Base-by-base conservation (phyloP, 208 protist genomes). In the Kentomonas sorsogonicus region DNA sequence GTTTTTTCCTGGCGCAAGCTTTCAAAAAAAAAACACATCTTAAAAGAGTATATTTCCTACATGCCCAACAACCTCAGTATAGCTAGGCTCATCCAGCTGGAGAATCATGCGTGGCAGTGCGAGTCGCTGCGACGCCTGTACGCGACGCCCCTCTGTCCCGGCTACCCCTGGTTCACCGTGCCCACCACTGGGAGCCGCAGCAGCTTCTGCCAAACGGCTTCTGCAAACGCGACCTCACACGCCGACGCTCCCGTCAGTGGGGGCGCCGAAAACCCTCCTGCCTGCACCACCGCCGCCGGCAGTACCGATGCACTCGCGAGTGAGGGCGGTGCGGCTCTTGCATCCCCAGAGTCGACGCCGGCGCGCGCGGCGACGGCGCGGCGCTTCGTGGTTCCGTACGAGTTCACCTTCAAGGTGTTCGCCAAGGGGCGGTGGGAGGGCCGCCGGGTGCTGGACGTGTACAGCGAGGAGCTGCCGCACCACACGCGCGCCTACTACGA, bases 401-500 rank as follows among this genome's bases (percentile, higher is more conserved):
- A 86, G 48, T 96, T 82, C 56, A 74, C 72, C 27, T 97, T 97
- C 68, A 79, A 74, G 22, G 88, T 93, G 0, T 91, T 90, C 62
- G 91, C 85, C 23, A 98, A 98, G 60, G 89, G 91, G 0, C 72
- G 96, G 3, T 98, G 96, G 95, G 70, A 93, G 3, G 95, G 93
- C 23, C 70, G 66, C 1, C 47, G 44, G 0, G 43, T 98, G n/a
- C 47, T 98, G 16, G 78, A 93, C 22, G 72, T 97, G 5, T 97
- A 98, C 61, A 52, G 63, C 11, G 58, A 76, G 30, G 95, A 98
- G 52, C 93, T 98, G 16, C 54, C 69, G 0, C 84, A 90, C 45
- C 81, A 96, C 65, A 69, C 77, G 0, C 76, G 69, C 1, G 66
- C 44, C 15, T 98, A 97, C 69, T 97, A 96, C 54, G 60, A 82